Conservation (phyloP, 2,329 filamentous ascomycete species). For the Dactylella cylindrospora region DNA sequence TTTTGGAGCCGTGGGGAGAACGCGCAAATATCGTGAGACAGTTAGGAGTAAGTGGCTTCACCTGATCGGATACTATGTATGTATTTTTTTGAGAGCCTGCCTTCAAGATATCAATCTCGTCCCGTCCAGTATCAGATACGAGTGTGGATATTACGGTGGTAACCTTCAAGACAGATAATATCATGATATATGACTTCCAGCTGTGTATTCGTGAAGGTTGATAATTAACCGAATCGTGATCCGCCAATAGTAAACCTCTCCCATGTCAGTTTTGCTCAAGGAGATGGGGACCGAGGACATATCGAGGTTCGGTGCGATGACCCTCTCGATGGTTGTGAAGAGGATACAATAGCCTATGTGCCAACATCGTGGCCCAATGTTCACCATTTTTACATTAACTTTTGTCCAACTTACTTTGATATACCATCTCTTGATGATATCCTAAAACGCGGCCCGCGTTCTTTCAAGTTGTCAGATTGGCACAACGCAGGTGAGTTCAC, state of each 20-base stretch:
- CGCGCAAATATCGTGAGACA: constrained; percentile 1
- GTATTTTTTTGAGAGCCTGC: too few species aligned
- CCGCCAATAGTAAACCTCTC: too few species aligned
- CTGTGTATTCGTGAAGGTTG: too few species aligned
- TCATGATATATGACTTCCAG: background rate
- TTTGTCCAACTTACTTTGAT: background rate
- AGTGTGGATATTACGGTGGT: background rate
- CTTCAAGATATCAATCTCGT: too few species aligned
- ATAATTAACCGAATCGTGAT: too few species aligned
- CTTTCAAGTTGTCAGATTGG: too few species aligned
- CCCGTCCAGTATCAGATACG: too few species aligned
- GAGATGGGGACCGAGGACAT: background rate
- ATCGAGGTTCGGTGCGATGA: constrained; percentile 3
- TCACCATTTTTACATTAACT: background rate
- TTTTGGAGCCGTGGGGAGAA: background rate
- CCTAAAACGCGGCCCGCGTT: too few species aligned
- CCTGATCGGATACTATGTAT: too few species aligned
- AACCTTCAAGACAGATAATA: background rate
- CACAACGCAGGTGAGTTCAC: constrained; percentile 3
- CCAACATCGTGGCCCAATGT: background rate
- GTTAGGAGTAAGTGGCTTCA: background rate
- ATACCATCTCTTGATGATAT: background rate
- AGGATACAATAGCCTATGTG: constrained; percentile 1
- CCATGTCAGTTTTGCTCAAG: background rate
- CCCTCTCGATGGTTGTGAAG: too few species aligned